Base-by-base conservation (phyloP, 2,329 filamentous ascomycete species). In the Ophiostoma sp. region DNA sequence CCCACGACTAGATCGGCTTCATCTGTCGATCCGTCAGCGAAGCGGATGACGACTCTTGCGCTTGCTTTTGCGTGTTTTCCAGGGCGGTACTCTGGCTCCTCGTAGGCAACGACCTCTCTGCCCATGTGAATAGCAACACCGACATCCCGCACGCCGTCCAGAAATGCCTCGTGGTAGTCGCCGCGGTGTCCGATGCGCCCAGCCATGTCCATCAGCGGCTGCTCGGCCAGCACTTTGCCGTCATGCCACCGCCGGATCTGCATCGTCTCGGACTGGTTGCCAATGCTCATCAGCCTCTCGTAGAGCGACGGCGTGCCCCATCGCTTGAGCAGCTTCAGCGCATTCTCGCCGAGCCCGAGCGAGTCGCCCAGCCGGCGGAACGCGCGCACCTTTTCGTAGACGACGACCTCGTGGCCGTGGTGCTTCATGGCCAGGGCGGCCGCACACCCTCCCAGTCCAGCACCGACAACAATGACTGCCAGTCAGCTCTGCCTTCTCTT, bases 201-300 rank as follows among this genome's bases (percentile, higher is more conserved):
- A 2, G 81, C 81, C 81, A 82, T 82, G 73, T 82, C 80, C 80
- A 82, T 82, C 47, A 83, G 73, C 9, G 80, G 80, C 72, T 83
- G 81, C 67, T 78, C 76, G 0, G 80, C 81, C 3, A 82, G 74
- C 40, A 81, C 76, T 73, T 80, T 81, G 7, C 81, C 81, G 72
- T 82, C 80, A 42, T 77, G 73, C 81, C 81, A 82, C 11, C 80
- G 73, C 9, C 81, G 76, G 69, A 83, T 82, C 70, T 81, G 79
- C 80, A 82, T 82, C 69, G 79, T 75, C 1, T 78, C 76, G 0
- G 79, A 78, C 72, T 81, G 79, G 72, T 82, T 82, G 41, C 81
- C 81, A 67, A 83, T 82, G 16, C 75, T 75, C 2, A 78, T 79
- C 12, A 82, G 74, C 12, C 76, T 73, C 5, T 77, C 74, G 69